Evolutionary conservation across 1,139 yeast genomes (phyloP), one percentile per base, ranked within the genome.

Genomic region (Pneumocystis murina): DNA sequence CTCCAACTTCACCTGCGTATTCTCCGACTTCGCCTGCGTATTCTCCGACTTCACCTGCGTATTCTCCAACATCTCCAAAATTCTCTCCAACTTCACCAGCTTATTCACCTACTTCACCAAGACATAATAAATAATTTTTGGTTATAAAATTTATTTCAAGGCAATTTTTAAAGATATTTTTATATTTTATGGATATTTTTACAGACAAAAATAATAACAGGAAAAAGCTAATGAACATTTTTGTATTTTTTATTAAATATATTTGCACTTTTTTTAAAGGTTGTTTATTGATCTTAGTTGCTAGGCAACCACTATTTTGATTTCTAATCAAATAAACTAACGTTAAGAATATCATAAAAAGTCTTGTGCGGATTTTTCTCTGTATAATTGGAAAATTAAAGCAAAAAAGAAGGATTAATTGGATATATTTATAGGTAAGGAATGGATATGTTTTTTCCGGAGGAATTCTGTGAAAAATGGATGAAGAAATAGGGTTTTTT

Each of bases 1-100:
- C 85, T 0, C 95, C 96, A 65, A 85, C 92, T 0, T 83, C 88
- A 0, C 94, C 94, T 68, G 71, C 78, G 3, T 86, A 86, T 74
- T 79, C 85, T 0, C 94, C 94, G 65, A 79, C 85, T 1, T 80
- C 84, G 3, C 86, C 86, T 64, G 68, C 72, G 10, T 86, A 85
- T 72, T 80, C 85, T 2, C 92, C 94, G 59, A 84, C 90, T 0
- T 82, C 87, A 1, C 94, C 95, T 66, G 70, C 78, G 4, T 84
- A 85, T 72, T 80, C 84, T 2, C 92, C 92, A 59, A 84, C 90
- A 0, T 58, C 43, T 0, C 92, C 94, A 71, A 71, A 79, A 3
- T 85, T 85, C 72, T 80, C 71, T 76, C 85, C 40, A 2, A 59
- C 55, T 14, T 87, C 92, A 65, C 84, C 92, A 0, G 83, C 89